Evolutionary conservation across 1,284 basidiomycete species (phyloP), one percentile per base, ranked within the genome.

Genomic region (Ceratobasidium theobromae): DNA sequence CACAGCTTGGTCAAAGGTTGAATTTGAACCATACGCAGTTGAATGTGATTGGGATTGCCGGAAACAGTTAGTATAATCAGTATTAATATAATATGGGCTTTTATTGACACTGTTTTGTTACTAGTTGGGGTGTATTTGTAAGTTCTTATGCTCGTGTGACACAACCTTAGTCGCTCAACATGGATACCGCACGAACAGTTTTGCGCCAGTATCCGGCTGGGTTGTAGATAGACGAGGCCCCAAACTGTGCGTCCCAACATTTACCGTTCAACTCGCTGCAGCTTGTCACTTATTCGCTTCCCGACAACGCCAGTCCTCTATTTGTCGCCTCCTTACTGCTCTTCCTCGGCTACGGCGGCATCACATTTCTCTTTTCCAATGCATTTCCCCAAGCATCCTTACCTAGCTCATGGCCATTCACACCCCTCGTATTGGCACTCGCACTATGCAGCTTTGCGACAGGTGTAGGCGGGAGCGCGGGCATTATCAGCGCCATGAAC

Each of bases 201-300:
- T 79, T 18, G 85, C 84, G 6, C 87, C 87, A 18, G 67, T 86
- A 49, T 87, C 84, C 83, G 90, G 90, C 16, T 80, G 82, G 46
- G 79, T 90, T 11, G 84, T 87, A 3, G 90, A 92, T 74, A 71
- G 74, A n/a, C 76, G 79, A 41, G 89, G 89, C 1, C 88, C 87
- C n/a, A 78, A 80, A 41, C 78, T 83, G 77, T 79, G 55, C 30
- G 77, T 73, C n/a, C 27, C 21, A 16, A 12, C 4, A 23, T 35
- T 1, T 45, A 28, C 2, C 40, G 8, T 80, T 79, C 0, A 75
- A 84, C 28, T 72, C 77, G 8, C 73, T 76, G 46, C 58, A 6
- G 68, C 5, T 52, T 16, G 32, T 40, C 28, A 16, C 25, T 5
- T n/a, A n/a, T n/a, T n/a, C n/a, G n/a, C n/a, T n/a, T n/a, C n/a